Evolutionary conservation across 148 eudicot genomes (phyloP).

Genomic region (Fagopyrum tataricum): DNA sequence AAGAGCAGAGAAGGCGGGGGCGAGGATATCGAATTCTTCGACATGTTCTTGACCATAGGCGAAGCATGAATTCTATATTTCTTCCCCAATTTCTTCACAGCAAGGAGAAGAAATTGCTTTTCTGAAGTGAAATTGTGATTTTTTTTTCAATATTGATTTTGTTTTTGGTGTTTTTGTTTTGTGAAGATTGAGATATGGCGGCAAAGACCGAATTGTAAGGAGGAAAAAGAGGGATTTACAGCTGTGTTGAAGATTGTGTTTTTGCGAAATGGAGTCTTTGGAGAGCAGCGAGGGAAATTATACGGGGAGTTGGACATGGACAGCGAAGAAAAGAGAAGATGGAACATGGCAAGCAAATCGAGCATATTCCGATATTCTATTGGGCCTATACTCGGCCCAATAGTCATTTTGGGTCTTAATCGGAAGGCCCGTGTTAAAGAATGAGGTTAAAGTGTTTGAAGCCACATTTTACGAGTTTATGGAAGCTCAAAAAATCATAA

Average conservation of each 20-base stretch:
- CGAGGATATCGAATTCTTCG: constrained; percentile 21
- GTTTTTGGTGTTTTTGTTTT: background rate
- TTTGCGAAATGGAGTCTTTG: background rate
- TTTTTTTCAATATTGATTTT: too few relatives aligned
- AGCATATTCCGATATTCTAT: background rate
- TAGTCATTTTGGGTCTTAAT: background rate
- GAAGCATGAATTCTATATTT: constrained; percentile 25
- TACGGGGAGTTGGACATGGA: background rate
- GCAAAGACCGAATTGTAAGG: background rate
- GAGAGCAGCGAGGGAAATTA: background rate
- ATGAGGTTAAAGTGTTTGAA: too few relatives aligned
- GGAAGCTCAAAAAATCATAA: too few relatives aligned
- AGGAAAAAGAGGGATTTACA: background rate
- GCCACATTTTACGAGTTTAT: too few relatives aligned
- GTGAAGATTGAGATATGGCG: constrained; percentile 6
- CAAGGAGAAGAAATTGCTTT: background rate
- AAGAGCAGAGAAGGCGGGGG: constrained; percentile 14
- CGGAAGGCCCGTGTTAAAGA: background rate
- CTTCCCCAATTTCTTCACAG: background rate
- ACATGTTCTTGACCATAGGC: constrained; percentile 15
- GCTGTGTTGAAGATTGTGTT: background rate
- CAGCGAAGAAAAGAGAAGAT: background rate
- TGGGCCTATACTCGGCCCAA: background rate
- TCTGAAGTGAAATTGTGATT: background rate
- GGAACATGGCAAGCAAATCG: background rate